Base-by-base conservation (phyloP, 495 filamentous ascomycete genomes). In the Parmelia sp. region DNA sequence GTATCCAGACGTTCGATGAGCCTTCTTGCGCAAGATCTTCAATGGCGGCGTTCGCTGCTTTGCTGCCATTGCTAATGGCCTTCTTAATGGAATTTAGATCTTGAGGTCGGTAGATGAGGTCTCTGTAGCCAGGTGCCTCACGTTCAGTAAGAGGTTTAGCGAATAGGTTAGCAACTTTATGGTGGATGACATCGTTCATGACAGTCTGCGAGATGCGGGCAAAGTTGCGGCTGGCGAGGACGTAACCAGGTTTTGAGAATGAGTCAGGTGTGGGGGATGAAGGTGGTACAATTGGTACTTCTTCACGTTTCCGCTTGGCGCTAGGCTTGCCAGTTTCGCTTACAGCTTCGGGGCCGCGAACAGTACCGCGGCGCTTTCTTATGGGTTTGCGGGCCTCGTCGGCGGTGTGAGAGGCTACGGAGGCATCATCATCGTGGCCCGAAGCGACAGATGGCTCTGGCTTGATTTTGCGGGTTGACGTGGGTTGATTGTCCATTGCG, bases 101-200 rank as follows among this genome's bases (percentile, higher is more conserved):
- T 68, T 96, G 91, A 7, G 93, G 90, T 31, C 87, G 86, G 64
- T 89, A 85, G 63, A 98, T 89, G 55, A 96, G 84, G 66, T 90
- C 88, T 64, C 84, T 86, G 73, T 98, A 98, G 6, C 92, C 91
- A 2, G 90, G 90, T 0, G 92, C 94, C 68, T 92, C 86, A 44
- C 84, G 85, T 58, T 95, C 91, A 37, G 88, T 89, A 39, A 98
- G 83, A 3, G 92, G 90, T 59, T 85, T 84, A 27, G 86, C 85
- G 71, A 98, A 98, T 67, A 91, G 88, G 37, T 90, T 92, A 9
- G 90, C 94, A 63, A 91, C 86, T 56, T 92, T 91, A 75, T 98
- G 92, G 49, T 83, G 85, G 12, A 84, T 79, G 61, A 97, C 91
- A 71, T 92, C 88, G 67, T 94, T 90, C 76, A 97, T 85, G 60